Evolutionary conservation across 2,329 filamentous ascomycete species (phyloP).

Genomic region (Zarea fungicola): DNA sequence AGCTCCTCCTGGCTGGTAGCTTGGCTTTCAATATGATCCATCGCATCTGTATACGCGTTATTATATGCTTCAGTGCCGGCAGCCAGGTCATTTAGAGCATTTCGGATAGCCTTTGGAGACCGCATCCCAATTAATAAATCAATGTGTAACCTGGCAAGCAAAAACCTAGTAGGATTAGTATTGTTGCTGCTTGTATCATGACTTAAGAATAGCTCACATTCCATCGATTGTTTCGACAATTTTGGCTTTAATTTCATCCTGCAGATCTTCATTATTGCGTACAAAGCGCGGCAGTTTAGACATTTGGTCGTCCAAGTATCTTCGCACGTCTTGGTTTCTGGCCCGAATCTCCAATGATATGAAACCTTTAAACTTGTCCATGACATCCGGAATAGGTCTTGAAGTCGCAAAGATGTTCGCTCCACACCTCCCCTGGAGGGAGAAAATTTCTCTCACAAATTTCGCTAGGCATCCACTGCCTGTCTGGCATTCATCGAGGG

Average conservation of each 20-base stretch:
- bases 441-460: slow-evolving; percentile 1
- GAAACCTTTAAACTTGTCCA: neutral
- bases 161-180: slow-evolving; percentile 8
- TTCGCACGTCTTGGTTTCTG: slow-evolving; percentile 10
- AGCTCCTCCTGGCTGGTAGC: slow-evolving; percentile 18
- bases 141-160: slow-evolving; percentile 8
- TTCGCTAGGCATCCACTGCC: slow-evolving; percentile 1
- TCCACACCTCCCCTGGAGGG: neutral
- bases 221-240: slow-evolving; percentile 1
- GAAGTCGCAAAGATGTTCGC: slow-evolving; percentile 17
- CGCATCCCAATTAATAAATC: slow-evolving; percentile 22
- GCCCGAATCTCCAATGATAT: slow-evolving; percentile 12
- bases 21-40: slow-evolving; percentile 36
- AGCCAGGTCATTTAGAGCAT: slow-evolving; percentile 9
- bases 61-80: slow-evolving; percentile 27
- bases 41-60: slow-evolving; percentile 33
- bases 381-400: slow-evolving; percentile 13
- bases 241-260: neutral
- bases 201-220: neutral
- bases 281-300: slow-evolving; percentile 3
- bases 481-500: slow-evolving; percentile 20
- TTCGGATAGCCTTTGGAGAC: too few relatives aligned
- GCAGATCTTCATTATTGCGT: neutral
- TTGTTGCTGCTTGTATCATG: neutral
- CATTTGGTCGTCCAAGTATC: slow-evolving; percentile 12